Base-by-base conservation (phyloP, 2,329 filamentous ascomycete genomes). In the Aureobasidium sp. region DNA sequence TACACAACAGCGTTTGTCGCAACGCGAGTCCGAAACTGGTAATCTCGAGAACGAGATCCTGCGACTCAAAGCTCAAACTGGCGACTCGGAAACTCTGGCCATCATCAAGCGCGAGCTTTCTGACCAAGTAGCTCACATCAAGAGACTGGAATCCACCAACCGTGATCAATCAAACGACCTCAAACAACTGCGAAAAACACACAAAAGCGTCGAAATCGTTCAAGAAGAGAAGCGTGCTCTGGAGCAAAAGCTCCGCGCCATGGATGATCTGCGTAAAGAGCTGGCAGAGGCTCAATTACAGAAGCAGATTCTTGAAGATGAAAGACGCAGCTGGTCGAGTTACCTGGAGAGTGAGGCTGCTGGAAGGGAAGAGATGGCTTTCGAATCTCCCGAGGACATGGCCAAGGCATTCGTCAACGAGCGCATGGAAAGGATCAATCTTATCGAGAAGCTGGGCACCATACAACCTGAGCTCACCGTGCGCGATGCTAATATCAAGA, bases 141-240 rank as follows among this genome's bases (percentile, higher is more conserved):
- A 90, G 63, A 86, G 84, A 34, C 79, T 99, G 3, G 94, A 99
- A 72, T 81, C 84, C 0, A 84, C 85, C 39, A 96, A 91, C 65
- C 82, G 90, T 27, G 90, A 96, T 54, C 90, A 96, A 70, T 79
- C 85, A 14, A 75, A 81, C 0, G 93, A 99, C 71, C 77, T 99
- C 39, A 90, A 89, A 67, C 88, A 91, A 67, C 81, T 95, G 41
- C 87, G 91, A 13, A 89, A 91, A 66, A 77, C 88, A 3, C 87
- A 91, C 72, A 93, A 90, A 75, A 90, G 89, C n/a, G 87, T 96
- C 1, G 90, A 96, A 70, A 84, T 99, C 2, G 89, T 97, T 0
- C 91, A 99, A 71, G 94, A 99, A 73, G 91, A 99, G 77, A 97
- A 97, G 78, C 82, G 90, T 64, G 84, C 85, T 0, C 77, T 99